phyloP scores from a whole-genome alignment of 2,329 filamentous ascomycete species.

The Colletotrichum incanum region DNA sequence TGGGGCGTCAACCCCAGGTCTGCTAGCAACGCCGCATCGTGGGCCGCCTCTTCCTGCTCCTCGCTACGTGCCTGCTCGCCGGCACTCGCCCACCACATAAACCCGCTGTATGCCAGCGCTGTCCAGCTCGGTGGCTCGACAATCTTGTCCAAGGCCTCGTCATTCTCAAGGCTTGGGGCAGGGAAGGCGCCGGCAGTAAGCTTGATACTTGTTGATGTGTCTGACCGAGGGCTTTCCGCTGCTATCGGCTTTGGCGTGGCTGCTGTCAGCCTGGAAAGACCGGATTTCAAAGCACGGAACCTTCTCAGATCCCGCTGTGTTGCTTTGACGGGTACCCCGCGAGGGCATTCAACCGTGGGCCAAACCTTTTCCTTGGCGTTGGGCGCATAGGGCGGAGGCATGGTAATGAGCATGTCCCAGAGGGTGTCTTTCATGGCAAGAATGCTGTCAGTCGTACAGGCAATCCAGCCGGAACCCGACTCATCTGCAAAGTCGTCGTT shows the following conservation, averaged over 20 bases:
- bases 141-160: conserved; percentile 68
- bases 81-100: conserved; percentile 93
- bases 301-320: conserved; percentile 92
- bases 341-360: conserved; percentile 80
- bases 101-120: conserved; percentile 83
- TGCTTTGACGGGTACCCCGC: conserved; percentile 80
- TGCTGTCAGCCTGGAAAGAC: conserved; percentile 67
- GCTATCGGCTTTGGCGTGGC: conserved; percentile 34
- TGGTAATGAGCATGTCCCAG: conserved; percentile 90
- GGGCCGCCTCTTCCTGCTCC: conserved; percentile 71
- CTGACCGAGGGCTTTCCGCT: conserved; percentile 48
- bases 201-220: conserved; percentile 46
- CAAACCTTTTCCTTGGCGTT: conserved; percentile 76
- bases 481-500: conserved; percentile 61
- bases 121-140: conserved; percentile 79
- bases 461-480: conserved; percentile 82
- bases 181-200: conserved; percentile 42
- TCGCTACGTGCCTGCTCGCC: conserved; percentile 78
- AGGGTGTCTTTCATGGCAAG: conserved; percentile 87
- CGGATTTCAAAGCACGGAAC: conserved; percentile 78
- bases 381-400: conserved; percentile 76
- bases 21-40: conserved; percentile 70
- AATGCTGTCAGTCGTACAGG: conserved; percentile 96
- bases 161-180: conserved; percentile 53
- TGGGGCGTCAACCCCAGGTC: conserved; percentile 56